A percentile compares a stretch with the other conserved stretches of the same genome.
phyloP scores from a whole-genome alignment of 2,329 filamentous ascomycete genomes.

The Colletotrichum noveboracense region DNA sequence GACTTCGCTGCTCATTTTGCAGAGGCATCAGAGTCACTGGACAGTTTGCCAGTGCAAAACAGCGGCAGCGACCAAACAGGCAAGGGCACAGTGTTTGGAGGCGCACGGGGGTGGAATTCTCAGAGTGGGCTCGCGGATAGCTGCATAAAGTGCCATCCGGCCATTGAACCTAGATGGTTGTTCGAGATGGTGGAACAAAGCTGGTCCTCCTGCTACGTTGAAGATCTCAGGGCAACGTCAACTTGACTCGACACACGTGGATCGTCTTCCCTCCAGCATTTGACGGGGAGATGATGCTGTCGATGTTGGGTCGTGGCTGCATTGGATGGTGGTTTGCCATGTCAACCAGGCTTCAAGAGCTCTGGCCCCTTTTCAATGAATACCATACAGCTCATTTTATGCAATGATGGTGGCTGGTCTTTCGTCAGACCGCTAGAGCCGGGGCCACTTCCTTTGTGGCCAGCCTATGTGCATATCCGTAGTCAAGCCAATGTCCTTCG shows the following conservation, averaged over 20 bases:
- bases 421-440: conserved; percentile 25
- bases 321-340: neutral
- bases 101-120: conserved; percentile 11
- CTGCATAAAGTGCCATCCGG: conserved; percentile 52
- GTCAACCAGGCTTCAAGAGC: neutral
- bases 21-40: conserved; percentile 22
- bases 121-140: conserved; percentile 39
- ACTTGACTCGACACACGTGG: conserved; percentile 64
- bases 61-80: conserved; percentile 43
- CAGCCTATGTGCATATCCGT: conserved; percentile 41
- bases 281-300: neutral
- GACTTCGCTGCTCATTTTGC: conserved; percentile 42
- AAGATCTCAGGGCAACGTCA: conserved; percentile 4
- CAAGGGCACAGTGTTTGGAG: conserved; percentile 24
- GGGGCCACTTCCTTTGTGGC: conserved; percentile 27
- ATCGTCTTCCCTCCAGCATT: conserved; percentile 29
- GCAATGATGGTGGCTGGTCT: neutral
- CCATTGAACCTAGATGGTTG: conserved; percentile 10
- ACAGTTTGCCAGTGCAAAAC: conserved; percentile 48
- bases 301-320: neutral
- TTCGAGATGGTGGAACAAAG: conserved; percentile 50
- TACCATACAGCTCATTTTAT: neutral
- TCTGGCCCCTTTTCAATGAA: neutral
- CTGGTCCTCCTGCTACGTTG: conserved; percentile 31
- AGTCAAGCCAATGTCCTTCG: conserved; percentile 22